Base-by-base conservation (phyloP, 2,329 filamentous ascomycete genomes). In the Colletotrichum euphorbiae region DNA sequence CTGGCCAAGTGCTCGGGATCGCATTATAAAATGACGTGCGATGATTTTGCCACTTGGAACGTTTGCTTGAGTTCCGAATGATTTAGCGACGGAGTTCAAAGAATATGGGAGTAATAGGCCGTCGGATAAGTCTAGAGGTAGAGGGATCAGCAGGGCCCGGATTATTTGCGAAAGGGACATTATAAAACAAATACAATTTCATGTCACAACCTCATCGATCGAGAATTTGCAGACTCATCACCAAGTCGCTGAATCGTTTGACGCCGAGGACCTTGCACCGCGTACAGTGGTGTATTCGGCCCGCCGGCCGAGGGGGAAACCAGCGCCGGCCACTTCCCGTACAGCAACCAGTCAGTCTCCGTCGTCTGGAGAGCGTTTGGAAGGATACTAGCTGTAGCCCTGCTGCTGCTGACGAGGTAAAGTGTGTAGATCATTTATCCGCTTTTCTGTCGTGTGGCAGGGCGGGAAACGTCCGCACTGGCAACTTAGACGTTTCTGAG, bases 1-100 rank as follows among this genome's bases (percentile, higher is more conserved):
- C 55, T 4, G 21, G 55, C 2, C 54, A 66, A 6, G n/a, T 69
- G 9, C 66, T 69, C n/a, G 61, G 66, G 6, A 69, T 69, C n/a
- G 66, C 66, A 6, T 36, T 69, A 6, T 69, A 7, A 40, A 8
- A 38, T 36, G 21, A 13, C n/a, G 6, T 40, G 33, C 12, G 3
- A 6, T 19, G 31, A 12, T 40, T 40, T 54, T 31, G n/a, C 13
- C 17, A 13, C 4, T 33, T n/a, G 40, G 7, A 15, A 6, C 24
- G 24, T 24, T 2, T n/a, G n/a, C 13, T 13, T 42, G 24, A 28
- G 6, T 21, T 55, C 46, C 51, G 12, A 51, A 21, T 40, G 19
- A 38, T 52, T 48, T 28, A 24, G 52, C 59, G 45, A 46, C 17
- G 38, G 52, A 58, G 45, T 54, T 46, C 17, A 38, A 15, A 6